A percentile compares a stretch with the other conserved stretches of the same genome.
Conservation (phyloP, 108 stramenopile genomes). For the Chaetoceros tenuissimus region DNA sequence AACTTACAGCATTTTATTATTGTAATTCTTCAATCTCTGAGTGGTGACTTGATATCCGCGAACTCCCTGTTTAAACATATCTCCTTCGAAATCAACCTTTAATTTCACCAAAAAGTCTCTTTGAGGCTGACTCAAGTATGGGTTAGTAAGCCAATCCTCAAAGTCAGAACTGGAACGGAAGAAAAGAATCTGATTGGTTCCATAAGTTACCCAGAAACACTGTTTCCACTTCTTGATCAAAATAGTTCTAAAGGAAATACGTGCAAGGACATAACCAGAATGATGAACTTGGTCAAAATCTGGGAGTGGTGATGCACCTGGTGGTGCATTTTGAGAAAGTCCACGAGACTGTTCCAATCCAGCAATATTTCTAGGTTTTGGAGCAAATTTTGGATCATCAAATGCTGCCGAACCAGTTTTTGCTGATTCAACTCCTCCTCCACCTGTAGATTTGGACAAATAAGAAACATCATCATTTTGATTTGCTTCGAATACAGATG, state of each 20-base stretch:
- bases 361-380: not conserved
- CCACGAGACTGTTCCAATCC: not conserved
- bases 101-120: constrained; percentile 81
- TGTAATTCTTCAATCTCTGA: constrained; percentile 70
- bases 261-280: constrained; percentile 67
- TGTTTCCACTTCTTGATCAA: constrained; percentile 89
- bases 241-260: constrained; percentile 84
- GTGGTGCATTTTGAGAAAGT: constrained; percentile 25
- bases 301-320: constrained; percentile 58
- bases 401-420: not conserved
- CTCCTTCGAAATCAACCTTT: constrained; percentile 81
- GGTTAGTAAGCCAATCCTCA: constrained; percentile 85
- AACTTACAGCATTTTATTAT: constrained; percentile 62
- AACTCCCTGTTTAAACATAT: constrained; percentile 77
- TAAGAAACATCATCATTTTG: not conserved
- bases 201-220: constrained; percentile 82
- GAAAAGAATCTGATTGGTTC: constrained; percentile 67
- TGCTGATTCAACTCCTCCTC: not conserved
- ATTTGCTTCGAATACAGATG: not conserved
- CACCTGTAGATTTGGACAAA: not conserved
- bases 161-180: constrained; percentile 68
- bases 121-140: constrained; percentile 63
- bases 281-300: constrained; percentile 52
- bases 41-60: constrained; percentile 84
- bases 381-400: not conserved